A percentile compares a stretch with the other conserved stretches of the same genome.
These are phyloP conservation scores for Lentinus brumalis DNA, from an alignment of 768 basidiomycete genomes.

Conservation along the genomic window DNA sequence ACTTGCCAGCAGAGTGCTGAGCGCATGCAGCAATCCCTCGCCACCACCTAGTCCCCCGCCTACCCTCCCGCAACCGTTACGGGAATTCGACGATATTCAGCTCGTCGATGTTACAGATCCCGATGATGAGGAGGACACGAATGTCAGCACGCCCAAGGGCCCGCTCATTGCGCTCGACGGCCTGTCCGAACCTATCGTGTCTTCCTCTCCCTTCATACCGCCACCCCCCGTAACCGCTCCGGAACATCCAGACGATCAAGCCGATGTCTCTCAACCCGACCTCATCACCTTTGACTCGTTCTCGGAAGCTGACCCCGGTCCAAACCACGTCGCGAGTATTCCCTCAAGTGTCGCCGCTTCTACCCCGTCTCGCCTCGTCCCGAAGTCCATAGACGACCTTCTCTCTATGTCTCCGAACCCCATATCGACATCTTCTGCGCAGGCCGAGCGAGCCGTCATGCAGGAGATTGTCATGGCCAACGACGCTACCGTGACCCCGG, in stretches of 20 bases:
- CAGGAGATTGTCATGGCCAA: background rate
- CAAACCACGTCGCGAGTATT: background rate
- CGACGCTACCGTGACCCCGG: background rate
- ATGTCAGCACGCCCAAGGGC: background rate
- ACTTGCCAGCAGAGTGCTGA: slow-evolving; percentile 64
- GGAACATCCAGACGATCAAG: background rate
- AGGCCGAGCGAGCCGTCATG: background rate
- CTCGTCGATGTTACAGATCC: slow-evolving; percentile 3
- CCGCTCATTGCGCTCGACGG: slow-evolving; percentile 6
- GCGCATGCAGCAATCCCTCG: slow-evolving; percentile 77
- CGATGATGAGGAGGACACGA: background rate
- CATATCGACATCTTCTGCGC: background rate
- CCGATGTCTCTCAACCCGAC: slow-evolving; percentile 29
- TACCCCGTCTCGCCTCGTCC: background rate
- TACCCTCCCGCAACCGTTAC: slow-evolving; percentile 18
- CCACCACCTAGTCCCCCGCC: slow-evolving; percentile 49
- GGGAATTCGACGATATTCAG: slow-evolving; percentile 10
- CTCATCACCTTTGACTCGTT: slow-evolving; percentile 48
- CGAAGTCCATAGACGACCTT: slow-evolving; percentile 24
- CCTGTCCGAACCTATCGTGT: background rate
- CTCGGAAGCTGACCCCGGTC: slow-evolving; percentile 25
- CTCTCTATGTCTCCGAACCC: slow-evolving; percentile 26
- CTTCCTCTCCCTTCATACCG: background rate
- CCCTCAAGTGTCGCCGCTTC: background rate
- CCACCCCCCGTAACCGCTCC: slow-evolving; percentile 1